Conservation (phyloP, 345 rosid species). For the Moricandia arvensis region DNA sequence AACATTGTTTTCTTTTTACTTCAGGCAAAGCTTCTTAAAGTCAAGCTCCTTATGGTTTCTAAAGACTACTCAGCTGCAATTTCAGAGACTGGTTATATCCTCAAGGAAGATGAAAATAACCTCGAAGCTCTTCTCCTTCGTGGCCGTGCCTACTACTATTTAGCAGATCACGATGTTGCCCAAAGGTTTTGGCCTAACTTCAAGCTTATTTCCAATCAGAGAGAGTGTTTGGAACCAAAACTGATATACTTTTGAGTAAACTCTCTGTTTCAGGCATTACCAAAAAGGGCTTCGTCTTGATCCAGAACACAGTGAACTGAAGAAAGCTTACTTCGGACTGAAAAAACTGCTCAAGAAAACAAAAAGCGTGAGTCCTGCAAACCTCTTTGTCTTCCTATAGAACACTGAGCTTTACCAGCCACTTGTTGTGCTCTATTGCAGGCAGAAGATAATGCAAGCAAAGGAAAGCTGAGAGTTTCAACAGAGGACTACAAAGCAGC, state of each 20-base stretch:
- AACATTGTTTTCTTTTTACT: not conserved
- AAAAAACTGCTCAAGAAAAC: constrained; percentile 94
- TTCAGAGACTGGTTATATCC: constrained; percentile 79
- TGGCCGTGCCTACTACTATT: constrained; percentile 96
- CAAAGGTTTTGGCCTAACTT: constrained; percentile 51
- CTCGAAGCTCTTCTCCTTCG: constrained; percentile 90
- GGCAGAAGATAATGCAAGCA: constrained; percentile 92
- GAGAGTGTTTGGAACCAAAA: not conserved
- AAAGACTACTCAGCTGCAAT: constrained; percentile 82
- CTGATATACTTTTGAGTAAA: not conserved
- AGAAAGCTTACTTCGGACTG: constrained; percentile 94
- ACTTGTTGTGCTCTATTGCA: constrained; percentile 27
- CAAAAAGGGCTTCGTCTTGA: constrained; percentile 97
- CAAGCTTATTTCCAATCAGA: not conserved
- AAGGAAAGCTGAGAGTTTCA: constrained; percentile 90
- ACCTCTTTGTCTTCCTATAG: not conserved
- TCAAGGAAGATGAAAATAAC: constrained; percentile 84
- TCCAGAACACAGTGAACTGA: constrained; percentile 91
- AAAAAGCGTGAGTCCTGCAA: constrained; percentile 65
- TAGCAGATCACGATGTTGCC: constrained; percentile 98
- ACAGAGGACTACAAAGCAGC: constrained; percentile 86
- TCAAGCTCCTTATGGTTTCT: constrained; percentile 61
- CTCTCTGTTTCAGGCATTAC: constrained; percentile 66
- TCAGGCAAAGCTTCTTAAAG: constrained; percentile 88
- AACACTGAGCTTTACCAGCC: constrained; percentile 14